These are phyloP conservation scores for Marasmius oreades DNA, from an alignment of 1,284 basidiomycete genomes.

Conservation along the genomic window DNA sequence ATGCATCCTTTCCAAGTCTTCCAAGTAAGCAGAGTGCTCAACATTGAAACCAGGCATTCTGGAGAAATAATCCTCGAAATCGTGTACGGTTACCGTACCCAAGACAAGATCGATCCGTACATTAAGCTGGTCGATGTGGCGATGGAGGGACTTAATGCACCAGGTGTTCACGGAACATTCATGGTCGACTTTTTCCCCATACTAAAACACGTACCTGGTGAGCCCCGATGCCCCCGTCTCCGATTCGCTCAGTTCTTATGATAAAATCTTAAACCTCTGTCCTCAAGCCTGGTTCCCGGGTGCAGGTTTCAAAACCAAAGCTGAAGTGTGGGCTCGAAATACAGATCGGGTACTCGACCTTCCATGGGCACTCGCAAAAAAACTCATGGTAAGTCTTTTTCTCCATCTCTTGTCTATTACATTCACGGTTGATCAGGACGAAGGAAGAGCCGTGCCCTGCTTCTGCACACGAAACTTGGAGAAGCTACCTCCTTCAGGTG, in stretches of 20 bases:
- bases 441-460: neutral
- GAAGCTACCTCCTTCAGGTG: neutral
- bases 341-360: neutral
- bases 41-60: constrained; percentile 16
- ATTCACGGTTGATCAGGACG: neutral
- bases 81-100: constrained; percentile 26
- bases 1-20: neutral
- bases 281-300: constrained; percentile 10
- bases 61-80: constrained; percentile 25
- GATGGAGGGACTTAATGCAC: neutral
- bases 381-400: neutral
- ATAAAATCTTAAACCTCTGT: constrained; percentile 7
- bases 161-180: constrained; percentile 22
- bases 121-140: constrained; percentile 21
- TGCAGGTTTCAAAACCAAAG: constrained; percentile 1
- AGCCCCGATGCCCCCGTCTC: neutral
- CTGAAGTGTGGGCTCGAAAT: neutral
- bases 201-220: constrained; percentile 20
- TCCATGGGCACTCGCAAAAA: neutral
- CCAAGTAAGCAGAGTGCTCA: neutral
- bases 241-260: neutral
- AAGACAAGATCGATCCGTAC: constrained; percentile 25
- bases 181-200: constrained; percentile 26
- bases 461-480: neutral
- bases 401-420: no score